These are phyloP conservation scores for Leccinellum albellum DNA, from an alignment of 768 basidiomycete species.

Conservation along the genomic window DNA sequence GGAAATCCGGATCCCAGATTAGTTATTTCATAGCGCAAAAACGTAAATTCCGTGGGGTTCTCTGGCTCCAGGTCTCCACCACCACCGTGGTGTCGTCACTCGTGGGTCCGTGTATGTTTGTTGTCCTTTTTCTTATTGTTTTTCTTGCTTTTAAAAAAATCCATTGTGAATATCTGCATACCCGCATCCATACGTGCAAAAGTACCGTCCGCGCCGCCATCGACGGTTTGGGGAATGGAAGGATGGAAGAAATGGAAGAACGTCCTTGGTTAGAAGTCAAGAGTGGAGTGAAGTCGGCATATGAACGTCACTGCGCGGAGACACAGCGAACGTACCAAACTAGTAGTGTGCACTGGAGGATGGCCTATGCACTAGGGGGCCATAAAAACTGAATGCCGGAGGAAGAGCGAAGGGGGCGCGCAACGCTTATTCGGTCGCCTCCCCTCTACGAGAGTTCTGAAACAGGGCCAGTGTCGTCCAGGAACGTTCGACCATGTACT, in stretches of 20 bases:
- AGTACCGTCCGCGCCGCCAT: slow-evolving; percentile 2
- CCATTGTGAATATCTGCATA: not conserved
- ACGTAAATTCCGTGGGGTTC: not conserved
- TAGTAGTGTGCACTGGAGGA: not conserved
- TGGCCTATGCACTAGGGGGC: not conserved
- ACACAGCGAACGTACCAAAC: not conserved
- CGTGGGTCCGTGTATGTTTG: not conserved
- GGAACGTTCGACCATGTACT: not conserved
- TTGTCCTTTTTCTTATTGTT: not conserved
- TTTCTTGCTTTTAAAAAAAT: not conserved
- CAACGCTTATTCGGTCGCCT: not conserved
- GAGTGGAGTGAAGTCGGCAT: slow-evolving; percentile 1
- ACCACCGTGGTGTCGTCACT: not conserved
- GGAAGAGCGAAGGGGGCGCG: not conserved
- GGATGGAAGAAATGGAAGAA: not conserved
- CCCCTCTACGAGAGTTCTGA: slow-evolving; percentile 1
- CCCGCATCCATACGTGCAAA: not conserved
- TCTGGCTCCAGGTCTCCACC: not conserved
- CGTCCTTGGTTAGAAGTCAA: not conserved
- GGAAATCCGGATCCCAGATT: slow-evolving; percentile 1
- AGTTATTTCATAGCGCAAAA: slow-evolving; percentile 11
- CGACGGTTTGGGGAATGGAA: slow-evolving; percentile 5
- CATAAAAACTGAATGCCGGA: not conserved
- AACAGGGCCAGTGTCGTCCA: slow-evolving; percentile 3
- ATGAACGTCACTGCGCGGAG: not conserved